A percentile compares a stretch with the other conserved stretches of the same genome.
phyloP scores from a whole-genome alignment of 495 filamentous ascomycete species.

The Amorphotheca resinae region DNA sequence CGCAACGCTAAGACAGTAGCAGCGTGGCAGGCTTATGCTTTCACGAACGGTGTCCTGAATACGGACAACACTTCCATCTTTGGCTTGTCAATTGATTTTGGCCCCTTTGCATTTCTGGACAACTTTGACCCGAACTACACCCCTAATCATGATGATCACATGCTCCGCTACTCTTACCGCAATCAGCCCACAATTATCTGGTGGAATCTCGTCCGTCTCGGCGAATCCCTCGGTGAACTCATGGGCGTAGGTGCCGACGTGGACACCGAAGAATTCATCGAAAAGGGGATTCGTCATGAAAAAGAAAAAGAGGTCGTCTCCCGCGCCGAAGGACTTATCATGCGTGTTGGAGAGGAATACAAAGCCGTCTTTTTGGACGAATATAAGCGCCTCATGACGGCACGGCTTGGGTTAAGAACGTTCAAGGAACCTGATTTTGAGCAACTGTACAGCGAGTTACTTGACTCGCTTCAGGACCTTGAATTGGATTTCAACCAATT shows the following conservation, averaged over 20 bases:
- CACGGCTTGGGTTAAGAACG: slow-evolving; percentile 59
- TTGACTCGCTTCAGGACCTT: slow-evolving; percentile 70
- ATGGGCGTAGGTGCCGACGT: slow-evolving; percentile 57
- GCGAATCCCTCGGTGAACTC: slow-evolving; percentile 81
- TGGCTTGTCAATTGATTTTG: slow-evolving; percentile 83
- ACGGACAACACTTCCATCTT: slow-evolving; percentile 92
- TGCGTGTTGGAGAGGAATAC: slow-evolving; percentile 68
- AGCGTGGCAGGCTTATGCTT: slow-evolving; percentile 91
- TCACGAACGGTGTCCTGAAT: slow-evolving; percentile 95
- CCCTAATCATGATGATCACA: slow-evolving; percentile 89
- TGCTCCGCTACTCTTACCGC: slow-evolving; percentile 76
- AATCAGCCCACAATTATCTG: slow-evolving; percentile 95
- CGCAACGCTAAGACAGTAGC: slow-evolving; percentile 84
- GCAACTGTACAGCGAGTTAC: slow-evolving; percentile 55
- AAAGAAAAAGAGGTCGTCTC: slow-evolving; percentile 54
- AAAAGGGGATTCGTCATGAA: slow-evolving; percentile 56
- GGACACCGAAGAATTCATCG: slow-evolving; percentile 57
- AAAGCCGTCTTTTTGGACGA: slow-evolving; percentile 72
- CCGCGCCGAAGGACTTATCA: slow-evolving; percentile 73
- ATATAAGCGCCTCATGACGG: slow-evolving; percentile 72
- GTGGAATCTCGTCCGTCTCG: slow-evolving; percentile 95
- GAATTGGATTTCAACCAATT: slow-evolving; percentile 88
- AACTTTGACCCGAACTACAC: slow-evolving; percentile 91
- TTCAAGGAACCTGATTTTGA: slow-evolving; percentile 63
- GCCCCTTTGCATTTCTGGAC: slow-evolving; percentile 82